phyloP scores from a whole-genome alignment of 441 rosid genomes.

The Bocquillonia castaneifolia region DNA sequence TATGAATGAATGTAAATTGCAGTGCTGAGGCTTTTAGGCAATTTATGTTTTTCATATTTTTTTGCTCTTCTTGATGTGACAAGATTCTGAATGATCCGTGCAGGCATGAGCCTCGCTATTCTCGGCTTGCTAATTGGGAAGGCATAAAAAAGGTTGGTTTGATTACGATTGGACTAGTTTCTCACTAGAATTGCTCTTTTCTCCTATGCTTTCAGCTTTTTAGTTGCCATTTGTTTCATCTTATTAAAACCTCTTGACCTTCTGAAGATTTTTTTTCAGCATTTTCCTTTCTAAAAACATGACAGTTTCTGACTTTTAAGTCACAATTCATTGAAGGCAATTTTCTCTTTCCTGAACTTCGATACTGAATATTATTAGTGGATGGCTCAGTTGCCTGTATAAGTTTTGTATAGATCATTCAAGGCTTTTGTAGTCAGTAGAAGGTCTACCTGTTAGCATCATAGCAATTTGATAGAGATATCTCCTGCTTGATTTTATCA shows the following conservation, averaged over 20 bases:
- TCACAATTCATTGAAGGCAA: neutral
- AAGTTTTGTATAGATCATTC: neutral
- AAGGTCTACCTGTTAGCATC: neutral
- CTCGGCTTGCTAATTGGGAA: conserved; percentile 92
- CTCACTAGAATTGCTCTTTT: too few relatives aligned
- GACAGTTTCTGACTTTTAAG: neutral
- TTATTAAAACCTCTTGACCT: neutral
- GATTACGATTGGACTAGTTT: conserved; percentile 7
- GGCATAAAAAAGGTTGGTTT: conserved; percentile 67
- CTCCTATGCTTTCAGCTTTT: neutral
- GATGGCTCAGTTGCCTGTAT: neutral
- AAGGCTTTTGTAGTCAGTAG: neutral
- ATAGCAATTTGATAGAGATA: neutral
- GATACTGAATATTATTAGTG: neutral
- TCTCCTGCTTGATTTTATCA: neutral
- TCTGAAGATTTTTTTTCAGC: neutral
- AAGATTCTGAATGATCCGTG: conserved; percentile 27
- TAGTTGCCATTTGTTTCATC: neutral
- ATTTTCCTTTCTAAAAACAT: neutral
- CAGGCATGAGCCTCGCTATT: conserved; percentile 69
- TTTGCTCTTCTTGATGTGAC: conserved; percentile 20
- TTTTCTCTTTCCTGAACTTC: neutral
- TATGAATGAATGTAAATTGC: neutral
- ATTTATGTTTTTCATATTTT: neutral
- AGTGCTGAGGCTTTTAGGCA: neutral